phyloP scores from a whole-genome alignment of 140 eudicot species.

The Erigeron philadelphicus region DNA sequence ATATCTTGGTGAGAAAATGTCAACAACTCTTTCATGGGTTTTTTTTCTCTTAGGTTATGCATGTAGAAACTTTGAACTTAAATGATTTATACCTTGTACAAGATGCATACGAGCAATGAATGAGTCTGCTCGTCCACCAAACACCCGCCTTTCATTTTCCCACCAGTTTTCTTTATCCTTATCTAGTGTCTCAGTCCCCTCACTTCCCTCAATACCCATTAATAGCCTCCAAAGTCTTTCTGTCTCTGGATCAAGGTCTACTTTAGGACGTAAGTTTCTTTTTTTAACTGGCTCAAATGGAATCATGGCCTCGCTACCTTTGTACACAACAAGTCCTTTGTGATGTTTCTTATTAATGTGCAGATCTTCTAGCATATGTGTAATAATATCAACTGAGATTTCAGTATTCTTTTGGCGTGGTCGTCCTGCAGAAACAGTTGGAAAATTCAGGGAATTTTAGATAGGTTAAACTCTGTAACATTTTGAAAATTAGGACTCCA shows the following conservation, averaged over 20 bases:
- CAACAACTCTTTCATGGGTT: neutral
- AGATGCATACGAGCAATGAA: slow-evolving; percentile 79
- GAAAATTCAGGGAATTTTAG: neutral
- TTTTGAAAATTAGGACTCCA: neutral
- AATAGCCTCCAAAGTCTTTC: slow-evolving; percentile 55
- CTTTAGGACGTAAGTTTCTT: slow-evolving; percentile 55
- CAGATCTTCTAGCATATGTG: slow-evolving; percentile 27
- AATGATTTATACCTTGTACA: slow-evolving; percentile 53
- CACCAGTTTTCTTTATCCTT: slow-evolving; percentile 55
- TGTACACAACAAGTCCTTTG: slow-evolving; percentile 50
- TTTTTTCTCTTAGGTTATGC: neutral
- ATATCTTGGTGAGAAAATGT: too few relatives aligned
- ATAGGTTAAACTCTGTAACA: neutral
- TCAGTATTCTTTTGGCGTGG: slow-evolving; percentile 15
- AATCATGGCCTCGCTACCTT: slow-evolving; percentile 43
- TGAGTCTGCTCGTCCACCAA: slow-evolving; percentile 55
- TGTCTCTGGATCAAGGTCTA: slow-evolving; percentile 74
- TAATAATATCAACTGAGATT: slow-evolving; percentile 37
- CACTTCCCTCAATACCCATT: slow-evolving; percentile 49
- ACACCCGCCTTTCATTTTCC: slow-evolving; percentile 64
- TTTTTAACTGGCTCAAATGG: slow-evolving; percentile 50
- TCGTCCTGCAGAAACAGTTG: slow-evolving; percentile 4
- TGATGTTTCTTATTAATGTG: slow-evolving; percentile 31
- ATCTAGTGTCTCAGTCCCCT: slow-evolving; percentile 37
- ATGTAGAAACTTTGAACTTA: neutral